Evolutionary conservation across 2,329 filamentous ascomycete species (phyloP), one percentile per base, ranked within the genome.

Genomic region (Diaporthe sp.): DNA sequence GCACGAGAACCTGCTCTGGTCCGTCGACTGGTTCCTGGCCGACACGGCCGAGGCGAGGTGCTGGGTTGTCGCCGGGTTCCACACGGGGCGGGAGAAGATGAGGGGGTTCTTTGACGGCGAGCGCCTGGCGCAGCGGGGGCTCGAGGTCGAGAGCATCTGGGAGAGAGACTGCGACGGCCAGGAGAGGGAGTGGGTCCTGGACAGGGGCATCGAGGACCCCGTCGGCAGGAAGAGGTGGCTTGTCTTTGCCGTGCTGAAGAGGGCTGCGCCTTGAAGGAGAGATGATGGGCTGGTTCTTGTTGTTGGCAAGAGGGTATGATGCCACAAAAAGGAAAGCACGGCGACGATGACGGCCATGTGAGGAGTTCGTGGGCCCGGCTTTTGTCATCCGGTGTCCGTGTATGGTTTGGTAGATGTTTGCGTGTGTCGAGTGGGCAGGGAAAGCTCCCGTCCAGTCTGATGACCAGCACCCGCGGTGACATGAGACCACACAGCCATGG

Each of bases 1-100:
- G 85, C 94, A 95, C 82, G 87, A 83, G n/a, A 93, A 92, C 81
- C 87, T 95, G 37, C 88, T 88, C 62, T 82, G 81, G 57, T 94
- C 92, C 34, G 90, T 94, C 80, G 82, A 87, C 7, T 90, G 91
- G 82, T 94, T 94, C 80, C 85, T 95, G 25, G 84, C 82, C 25
- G 78, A 82, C 15, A 82, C 80, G 4, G 79, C 83, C 2, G 82
- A 79, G 22, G 89, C 91, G 3, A 86, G 89, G 46, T 89, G 91
- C 69, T 91, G 92, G 84, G 89, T 92, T n/a, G 87, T 94, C 9
- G 92, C 90, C 1, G 93, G 92, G 0, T 94, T 95, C 78, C 93
- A 95, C 80, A 94, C 93, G 0, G 93, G 93, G 0, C 86, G 93
- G 49, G 86, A 86, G 28, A 92, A 92, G 81, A 87, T 95, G 85